Conservation (phyloP, 352 stramenopile species). For the Phytophthora sojae region DNA sequence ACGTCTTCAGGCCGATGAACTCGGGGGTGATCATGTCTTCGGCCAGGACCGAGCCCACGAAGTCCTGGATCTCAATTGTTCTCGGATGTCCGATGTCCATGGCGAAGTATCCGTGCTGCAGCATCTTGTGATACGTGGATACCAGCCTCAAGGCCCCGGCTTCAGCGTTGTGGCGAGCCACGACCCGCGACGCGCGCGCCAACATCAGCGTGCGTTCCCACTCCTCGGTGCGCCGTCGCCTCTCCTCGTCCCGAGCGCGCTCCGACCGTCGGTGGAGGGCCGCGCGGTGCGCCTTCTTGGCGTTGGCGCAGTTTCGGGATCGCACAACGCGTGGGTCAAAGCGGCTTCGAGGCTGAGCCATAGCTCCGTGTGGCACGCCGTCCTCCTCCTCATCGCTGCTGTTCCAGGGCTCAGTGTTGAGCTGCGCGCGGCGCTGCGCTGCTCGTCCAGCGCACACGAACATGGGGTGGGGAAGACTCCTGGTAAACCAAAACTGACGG, state of each 20-base stretch:
- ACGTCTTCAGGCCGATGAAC: constrained; percentile 38
- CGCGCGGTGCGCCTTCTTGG: constrained; percentile 6
- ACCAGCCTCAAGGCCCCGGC: constrained; percentile 37
- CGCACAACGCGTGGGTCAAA: constrained; percentile 9
- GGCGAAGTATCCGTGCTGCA: constrained; percentile 32
- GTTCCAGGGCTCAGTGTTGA: background rate
- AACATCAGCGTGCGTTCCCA: constrained; percentile 17
- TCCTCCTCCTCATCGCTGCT: constrained; percentile 14
- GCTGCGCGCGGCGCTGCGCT: constrained; percentile 5
- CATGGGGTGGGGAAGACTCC: background rate
- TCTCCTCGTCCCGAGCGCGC: background rate
- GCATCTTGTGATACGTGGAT: constrained; percentile 45
- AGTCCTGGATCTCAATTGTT: constrained; percentile 22
- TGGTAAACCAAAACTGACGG: background rate
- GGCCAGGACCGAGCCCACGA: constrained; percentile 32
- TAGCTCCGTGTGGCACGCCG: background rate
- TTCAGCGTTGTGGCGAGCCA: constrained; percentile 39
- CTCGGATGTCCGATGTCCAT: background rate
- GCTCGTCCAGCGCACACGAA: constrained; percentile 11
- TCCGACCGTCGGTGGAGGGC: constrained; percentile 7
- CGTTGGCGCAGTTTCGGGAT: constrained; percentile 11
- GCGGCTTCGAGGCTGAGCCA: constrained; percentile 3
- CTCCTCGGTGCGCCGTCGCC: background rate
- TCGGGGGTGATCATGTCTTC: constrained; percentile 45
- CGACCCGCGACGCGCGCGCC: background rate